Percentiles rank a stretch among this genome's conserved stretches.
Conservation (phyloP, 192 early-diverging fungal species). For the Backusella luteola region DNA sequence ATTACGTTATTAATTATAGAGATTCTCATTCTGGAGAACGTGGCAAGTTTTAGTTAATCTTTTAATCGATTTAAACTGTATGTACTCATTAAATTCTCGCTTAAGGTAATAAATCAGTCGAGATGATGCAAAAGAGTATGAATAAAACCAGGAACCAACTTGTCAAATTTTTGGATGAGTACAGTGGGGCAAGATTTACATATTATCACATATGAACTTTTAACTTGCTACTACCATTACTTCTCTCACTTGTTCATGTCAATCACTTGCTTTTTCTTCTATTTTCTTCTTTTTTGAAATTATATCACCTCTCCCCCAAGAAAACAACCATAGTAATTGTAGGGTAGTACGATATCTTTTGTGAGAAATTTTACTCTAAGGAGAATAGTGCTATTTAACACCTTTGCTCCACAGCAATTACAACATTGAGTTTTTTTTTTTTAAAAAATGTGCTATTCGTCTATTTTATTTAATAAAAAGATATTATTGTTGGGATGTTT, state of each 20-base stretch:
- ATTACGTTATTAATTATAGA: too few species aligned
- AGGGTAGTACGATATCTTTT: neutral
- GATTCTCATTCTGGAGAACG: too few species aligned
- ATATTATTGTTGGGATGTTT: conserved; percentile 3
- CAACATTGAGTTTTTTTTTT: neutral
- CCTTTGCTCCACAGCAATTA: neutral
- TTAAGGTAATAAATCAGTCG: too few species aligned
- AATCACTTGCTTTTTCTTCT: neutral
- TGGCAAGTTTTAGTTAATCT: too few species aligned
- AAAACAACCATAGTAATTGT: neutral
- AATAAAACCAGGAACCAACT: too few species aligned
- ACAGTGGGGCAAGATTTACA: neutral
- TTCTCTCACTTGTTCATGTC: neutral
- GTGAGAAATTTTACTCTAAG: neutral
- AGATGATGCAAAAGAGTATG: too few species aligned
- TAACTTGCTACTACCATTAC: neutral
- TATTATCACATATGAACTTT: neutral
- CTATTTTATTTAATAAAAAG: neutral
- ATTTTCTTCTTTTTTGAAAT: neutral
- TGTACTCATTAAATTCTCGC: too few species aligned
- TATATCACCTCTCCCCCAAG: neutral
- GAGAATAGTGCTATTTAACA: neutral
- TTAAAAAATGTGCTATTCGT: neutral
- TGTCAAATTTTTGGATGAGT: too few species aligned
- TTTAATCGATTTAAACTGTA: too few species aligned